Base-by-base conservation (phyloP, 768 basidiomycete species). In the Mycena galopus region DNA sequence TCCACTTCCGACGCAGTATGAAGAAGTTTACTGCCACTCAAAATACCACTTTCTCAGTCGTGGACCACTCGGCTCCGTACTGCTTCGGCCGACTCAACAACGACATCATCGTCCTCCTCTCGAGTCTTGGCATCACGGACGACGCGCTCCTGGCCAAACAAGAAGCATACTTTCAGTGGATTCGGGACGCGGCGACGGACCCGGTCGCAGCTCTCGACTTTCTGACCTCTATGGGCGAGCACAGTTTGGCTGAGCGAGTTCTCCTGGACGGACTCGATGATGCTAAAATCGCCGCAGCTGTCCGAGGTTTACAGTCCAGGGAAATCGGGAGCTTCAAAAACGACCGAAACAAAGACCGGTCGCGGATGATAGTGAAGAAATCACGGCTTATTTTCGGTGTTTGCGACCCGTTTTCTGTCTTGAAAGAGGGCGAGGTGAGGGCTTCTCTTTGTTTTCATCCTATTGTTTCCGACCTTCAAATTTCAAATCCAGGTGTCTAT, bases 51-150 rank as follows among this genome's bases (percentile, higher is more conserved):
- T 92, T 93, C 80, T 92, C 92, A 0, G 88, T 92, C 44, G 91
- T 93, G 9, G 89, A 88, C 35, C 84, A 89, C 75, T 92, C 92
- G 2, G 85, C 83, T 59, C 92, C 91, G 1, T 92, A 90, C 64
- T 82, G 89, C 0, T 93, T 91, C 73, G 91, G 89, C 0, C 86
- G 91, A 8, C 82, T 93, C 33, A 93, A 93, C 78, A 92, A 92
- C 78, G 92, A 92, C 65, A 87, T 92, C 76, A 89, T 92, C 21
- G 88, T 90, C 35, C 88, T 93, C 10, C 84, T 93, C 5, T 88
- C 90, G 2, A 89, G 90, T 65, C 87, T 93, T 7, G 92, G 91
- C 0, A 82, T 92, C 55, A 83, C 88, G 1, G 84, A 87, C 66
- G 89, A 90, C 60, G 85, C 82, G 9, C 77, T 93, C 3, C 78